Conservation (phyloP, 1,284 basidiomycete species). For the Fomitopsis schrenkii region DNA sequence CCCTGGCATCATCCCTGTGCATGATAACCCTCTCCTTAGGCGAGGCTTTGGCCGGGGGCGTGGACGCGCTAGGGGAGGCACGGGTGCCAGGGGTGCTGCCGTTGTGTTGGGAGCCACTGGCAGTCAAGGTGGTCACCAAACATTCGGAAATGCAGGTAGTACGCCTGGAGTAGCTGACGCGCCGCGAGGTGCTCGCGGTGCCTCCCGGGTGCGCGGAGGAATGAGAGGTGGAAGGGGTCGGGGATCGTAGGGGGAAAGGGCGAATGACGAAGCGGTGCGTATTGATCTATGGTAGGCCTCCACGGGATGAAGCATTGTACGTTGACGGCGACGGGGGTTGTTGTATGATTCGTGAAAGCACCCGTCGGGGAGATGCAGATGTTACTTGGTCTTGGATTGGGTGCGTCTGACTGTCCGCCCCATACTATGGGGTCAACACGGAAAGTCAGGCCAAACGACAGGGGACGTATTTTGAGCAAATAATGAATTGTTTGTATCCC, state of each 20-base stretch:
- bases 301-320: not conserved
- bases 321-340: not conserved
- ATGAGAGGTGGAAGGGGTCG: not conserved
- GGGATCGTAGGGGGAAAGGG: not conserved
- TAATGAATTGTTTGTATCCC: no score
- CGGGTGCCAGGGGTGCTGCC: not conserved
- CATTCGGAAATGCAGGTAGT: not conserved
- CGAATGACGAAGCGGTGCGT: not conserved
- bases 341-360: not conserved
- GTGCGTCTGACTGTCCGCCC: no score
- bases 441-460: no score
- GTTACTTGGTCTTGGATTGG: no score
- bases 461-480: no score
- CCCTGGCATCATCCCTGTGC: not conserved
- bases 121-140: not conserved
- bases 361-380: no score
- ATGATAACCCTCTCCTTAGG: not conserved
- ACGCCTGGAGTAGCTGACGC: not conserved
- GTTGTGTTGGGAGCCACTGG: not conserved
- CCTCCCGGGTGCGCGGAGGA: not conserved
- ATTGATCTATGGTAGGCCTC: not conserved
- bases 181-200: not conserved
- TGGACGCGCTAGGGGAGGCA: not conserved
- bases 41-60: not conserved
- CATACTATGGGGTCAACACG: no score